These are phyloP conservation scores for Clathrospora elynae DNA, from an alignment of 2,329 filamentous ascomycete genomes.

Conservation along the genomic window DNA sequence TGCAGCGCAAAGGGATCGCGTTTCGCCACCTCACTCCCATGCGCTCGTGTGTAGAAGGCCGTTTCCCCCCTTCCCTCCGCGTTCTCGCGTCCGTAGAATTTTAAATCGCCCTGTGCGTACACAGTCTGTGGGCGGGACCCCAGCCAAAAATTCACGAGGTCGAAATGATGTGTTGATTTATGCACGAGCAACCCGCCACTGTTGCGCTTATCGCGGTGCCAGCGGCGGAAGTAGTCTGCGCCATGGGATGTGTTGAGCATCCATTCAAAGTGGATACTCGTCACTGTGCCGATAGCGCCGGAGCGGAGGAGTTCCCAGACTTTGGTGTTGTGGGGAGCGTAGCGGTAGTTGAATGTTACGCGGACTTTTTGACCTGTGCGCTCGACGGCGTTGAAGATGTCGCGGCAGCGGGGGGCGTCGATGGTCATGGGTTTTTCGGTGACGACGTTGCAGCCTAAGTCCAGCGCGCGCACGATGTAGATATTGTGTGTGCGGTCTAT, in stretches of 20 bases:
- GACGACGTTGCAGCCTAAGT: constrained; percentile 65
- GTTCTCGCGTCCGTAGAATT: constrained; percentile 67
- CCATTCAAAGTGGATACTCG: constrained; percentile 67
- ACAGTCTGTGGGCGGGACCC: constrained; percentile 61
- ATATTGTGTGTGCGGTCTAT: constrained; percentile 66
- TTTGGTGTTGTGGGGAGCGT: constrained; percentile 68
- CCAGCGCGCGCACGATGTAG: constrained; percentile 65
- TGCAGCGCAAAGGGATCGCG: constrained; percentile 65
- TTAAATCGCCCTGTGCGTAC: constrained; percentile 63
- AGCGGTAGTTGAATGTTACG: constrained; percentile 69
- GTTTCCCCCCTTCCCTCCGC: constrained; percentile 61
- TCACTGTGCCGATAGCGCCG: constrained; percentile 62
- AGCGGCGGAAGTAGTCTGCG: constrained; percentile 67
- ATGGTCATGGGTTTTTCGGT: constrained; percentile 71
- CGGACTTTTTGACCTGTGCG: constrained; percentile 57
- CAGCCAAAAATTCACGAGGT: constrained; percentile 68
- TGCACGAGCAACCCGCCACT: constrained; percentile 65
- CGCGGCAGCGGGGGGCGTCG: constrained; percentile 59
- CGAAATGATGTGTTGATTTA: constrained; percentile 68
- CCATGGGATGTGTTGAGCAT: constrained; percentile 66
- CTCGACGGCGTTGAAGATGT: constrained; percentile 62
- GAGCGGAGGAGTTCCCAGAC: constrained; percentile 60
- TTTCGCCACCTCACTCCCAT: constrained; percentile 58
- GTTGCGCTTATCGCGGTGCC: constrained; percentile 66
- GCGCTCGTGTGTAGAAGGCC: constrained; percentile 58